These are phyloP conservation scores for Sporothrix phasma DNA, from an alignment of 2,329 filamentous ascomycete genomes.

Conservation along the genomic window DNA sequence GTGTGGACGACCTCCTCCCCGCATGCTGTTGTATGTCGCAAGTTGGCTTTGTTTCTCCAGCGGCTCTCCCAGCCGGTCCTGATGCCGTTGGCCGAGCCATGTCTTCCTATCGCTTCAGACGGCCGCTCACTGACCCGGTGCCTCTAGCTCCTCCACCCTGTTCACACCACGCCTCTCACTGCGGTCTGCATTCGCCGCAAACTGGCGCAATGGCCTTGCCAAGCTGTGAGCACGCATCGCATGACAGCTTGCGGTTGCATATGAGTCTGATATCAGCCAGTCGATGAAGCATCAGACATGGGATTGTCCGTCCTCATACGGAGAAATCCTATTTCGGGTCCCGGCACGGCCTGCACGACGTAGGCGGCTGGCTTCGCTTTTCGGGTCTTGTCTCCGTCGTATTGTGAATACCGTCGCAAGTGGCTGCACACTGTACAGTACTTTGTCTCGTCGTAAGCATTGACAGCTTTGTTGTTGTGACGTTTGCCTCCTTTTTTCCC, in stretches of 20 bases:
- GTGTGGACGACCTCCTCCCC: too few species aligned
- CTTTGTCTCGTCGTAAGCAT: too few species aligned
- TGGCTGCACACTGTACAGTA: not conserved
- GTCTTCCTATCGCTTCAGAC: constrained; percentile 25
- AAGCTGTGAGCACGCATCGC: constrained; percentile 24
- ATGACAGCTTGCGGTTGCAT: constrained; percentile 26
- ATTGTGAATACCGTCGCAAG: not conserved
- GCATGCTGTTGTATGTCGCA: too few species aligned
- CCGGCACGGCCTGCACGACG: constrained; percentile 29
- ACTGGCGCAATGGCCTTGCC: constrained; percentile 24
- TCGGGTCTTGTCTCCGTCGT: constrained; percentile 20
- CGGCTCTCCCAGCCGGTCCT: not conserved
- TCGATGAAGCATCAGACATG: not conserved
- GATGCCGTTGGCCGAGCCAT: constrained; percentile 20
- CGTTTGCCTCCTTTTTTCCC: not conserved
- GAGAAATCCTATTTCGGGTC: constrained; percentile 26
- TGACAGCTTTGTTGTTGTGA: not conserved
- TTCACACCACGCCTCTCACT: constrained; percentile 7
- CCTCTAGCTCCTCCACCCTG: not conserved
- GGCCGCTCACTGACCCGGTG: constrained; percentile 14
- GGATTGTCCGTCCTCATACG: not conserved
- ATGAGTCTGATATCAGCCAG: constrained; percentile 22
- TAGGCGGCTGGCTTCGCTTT: constrained; percentile 27
- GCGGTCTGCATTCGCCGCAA: constrained; percentile 25
- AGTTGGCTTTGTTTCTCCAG: not conserved